Evolutionary conservation across 2,329 filamentous ascomycete species (phyloP).

Genomic region (Sporothrix euskadiensis): DNA sequence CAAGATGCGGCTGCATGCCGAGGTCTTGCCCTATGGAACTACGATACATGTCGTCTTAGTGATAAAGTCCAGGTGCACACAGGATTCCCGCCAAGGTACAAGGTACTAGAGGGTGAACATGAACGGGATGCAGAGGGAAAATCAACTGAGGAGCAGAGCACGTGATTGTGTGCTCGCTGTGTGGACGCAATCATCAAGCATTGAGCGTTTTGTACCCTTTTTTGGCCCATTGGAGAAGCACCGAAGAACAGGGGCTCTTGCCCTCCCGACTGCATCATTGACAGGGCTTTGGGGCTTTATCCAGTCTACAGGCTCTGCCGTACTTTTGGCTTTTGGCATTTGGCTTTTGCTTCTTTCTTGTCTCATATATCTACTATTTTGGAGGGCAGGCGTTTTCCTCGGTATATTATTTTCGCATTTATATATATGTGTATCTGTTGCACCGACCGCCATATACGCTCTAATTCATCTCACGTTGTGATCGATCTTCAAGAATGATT

Average conservation of each 20-base stretch:
- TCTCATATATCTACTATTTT: constrained; percentile 8
- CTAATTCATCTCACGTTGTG: not conserved
- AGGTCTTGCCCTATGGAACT: not conserved
- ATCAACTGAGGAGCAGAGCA: not conserved
- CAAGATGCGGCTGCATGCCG: not conserved
- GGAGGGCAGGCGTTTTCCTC: constrained; percentile 11
- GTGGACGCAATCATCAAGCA: not conserved
- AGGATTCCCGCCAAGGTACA: not conserved
- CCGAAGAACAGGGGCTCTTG: not conserved
- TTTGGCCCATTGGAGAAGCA: not conserved
- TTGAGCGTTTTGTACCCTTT: constrained; percentile 11
- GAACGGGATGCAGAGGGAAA: not conserved
- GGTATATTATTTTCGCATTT: constrained; percentile 16
- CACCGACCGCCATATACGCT: not conserved
- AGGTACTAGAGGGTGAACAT: not conserved
- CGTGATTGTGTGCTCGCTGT: not conserved
- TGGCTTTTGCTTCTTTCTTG: not conserved
- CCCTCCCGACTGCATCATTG: not conserved
- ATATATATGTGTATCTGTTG: constrained; percentile 16
- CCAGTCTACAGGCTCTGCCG: not conserved
- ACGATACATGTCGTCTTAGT: not conserved
- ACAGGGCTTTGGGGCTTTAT: not conserved
- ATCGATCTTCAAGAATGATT: too few species aligned
- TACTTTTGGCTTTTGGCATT: not conserved
- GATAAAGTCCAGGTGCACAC: not conserved